Evolutionary conservation across 257 asterid genomes (phyloP).

Genomic region (Nicotiana otophora): DNA sequence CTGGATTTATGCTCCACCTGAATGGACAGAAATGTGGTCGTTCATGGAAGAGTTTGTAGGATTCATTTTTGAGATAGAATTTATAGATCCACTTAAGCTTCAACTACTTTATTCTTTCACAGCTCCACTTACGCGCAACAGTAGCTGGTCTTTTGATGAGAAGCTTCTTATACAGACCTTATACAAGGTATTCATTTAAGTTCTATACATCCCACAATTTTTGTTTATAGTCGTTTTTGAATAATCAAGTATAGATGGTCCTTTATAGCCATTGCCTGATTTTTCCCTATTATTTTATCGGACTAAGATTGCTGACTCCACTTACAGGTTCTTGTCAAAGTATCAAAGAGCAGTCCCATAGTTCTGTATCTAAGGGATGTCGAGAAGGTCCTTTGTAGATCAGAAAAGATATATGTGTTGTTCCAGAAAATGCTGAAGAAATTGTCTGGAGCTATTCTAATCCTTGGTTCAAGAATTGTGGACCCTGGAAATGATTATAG

Average conservation of each 20-base stretch:
- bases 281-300: background rate
- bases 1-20: background rate
- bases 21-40: background rate
- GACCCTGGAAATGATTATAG: constrained; percentile 41
- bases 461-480: constrained; percentile 75
- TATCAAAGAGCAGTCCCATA: constrained; percentile 52
- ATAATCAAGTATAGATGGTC: background rate
- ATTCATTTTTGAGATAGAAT: background rate
- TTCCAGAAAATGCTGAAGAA: constrained; percentile 80
- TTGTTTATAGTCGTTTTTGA: background rate
- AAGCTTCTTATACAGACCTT: constrained; percentile 66
- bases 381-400: constrained; percentile 53
- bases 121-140: constrained; percentile 53
- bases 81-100: background rate
- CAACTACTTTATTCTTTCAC: constrained; percentile 10
- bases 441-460: constrained; percentile 60
- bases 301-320: background rate
- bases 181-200: constrained; percentile 52
- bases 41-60: background rate
- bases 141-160: constrained; percentile 85
- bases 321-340: constrained; percentile 58
- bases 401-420: constrained; percentile 46
- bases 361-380: constrained; percentile 81
- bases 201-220: background rate
- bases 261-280: background rate